Evolutionary conservation across 2,329 filamentous ascomycete genomes (phyloP).

Genomic region (Fusarium tjaetaba): DNA sequence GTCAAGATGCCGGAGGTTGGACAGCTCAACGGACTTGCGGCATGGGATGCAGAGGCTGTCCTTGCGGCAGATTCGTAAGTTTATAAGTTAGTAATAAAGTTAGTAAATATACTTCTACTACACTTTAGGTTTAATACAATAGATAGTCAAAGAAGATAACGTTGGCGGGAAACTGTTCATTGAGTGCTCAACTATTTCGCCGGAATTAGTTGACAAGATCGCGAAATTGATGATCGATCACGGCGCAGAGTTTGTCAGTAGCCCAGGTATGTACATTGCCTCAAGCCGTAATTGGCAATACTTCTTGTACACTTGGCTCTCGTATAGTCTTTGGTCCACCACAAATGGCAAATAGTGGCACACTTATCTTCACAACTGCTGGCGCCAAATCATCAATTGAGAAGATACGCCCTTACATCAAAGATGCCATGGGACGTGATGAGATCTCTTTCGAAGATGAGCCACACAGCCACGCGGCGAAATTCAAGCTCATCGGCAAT

Average conservation of each 20-base stretch:
- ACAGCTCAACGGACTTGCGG: too few relatives aligned
- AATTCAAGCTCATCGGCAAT: not conserved
- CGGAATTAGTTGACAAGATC: not conserved
- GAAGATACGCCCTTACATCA: not conserved
- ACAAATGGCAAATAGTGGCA: not conserved
- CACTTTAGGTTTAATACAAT: too few relatives aligned
- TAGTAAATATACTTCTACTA: too few relatives aligned
- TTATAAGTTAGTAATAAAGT: too few relatives aligned
- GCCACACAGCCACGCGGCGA: accelerated
- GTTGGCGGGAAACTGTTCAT: accelerated
- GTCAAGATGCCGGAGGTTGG: too few relatives aligned
- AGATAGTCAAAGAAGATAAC: accelerated
- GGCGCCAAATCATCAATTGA: not conserved
- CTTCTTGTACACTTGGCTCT: too few relatives aligned
- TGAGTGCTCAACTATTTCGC: not conserved
- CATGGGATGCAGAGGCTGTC: too few relatives aligned
- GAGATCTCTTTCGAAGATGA: not conserved
- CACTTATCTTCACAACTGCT: not conserved
- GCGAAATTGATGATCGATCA: not conserved
- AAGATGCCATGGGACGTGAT: not conserved
- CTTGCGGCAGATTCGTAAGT: too few relatives aligned
- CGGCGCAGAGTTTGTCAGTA: not conserved
- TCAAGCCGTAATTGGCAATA: too few relatives aligned
- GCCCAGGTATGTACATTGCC: not conserved
- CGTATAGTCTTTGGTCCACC: not conserved